phyloP scores from a whole-genome alignment of 345 rosid genomes.

The Linum usitatissimum region DNA sequence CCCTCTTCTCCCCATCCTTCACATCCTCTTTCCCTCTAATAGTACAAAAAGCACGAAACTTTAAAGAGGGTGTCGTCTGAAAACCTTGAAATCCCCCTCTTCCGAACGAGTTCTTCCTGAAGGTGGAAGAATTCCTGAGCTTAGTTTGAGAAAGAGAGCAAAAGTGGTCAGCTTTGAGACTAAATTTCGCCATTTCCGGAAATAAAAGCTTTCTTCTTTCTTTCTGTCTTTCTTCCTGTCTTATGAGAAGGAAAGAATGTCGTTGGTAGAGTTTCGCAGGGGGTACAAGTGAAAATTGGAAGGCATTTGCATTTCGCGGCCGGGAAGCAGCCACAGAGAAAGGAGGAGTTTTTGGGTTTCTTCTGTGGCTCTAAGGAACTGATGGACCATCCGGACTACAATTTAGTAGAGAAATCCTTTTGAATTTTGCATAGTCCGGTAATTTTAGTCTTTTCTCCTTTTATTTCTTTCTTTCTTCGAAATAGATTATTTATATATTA shows the following conservation, averaged over 20 bases:
- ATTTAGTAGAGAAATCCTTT: too few relatives aligned
- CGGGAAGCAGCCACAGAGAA: conserved; percentile 46
- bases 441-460: too few relatives aligned
- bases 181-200: conserved; percentile 42
- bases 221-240: too few relatives aligned
- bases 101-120: conserved; percentile 16
- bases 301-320: conserved; percentile 18
- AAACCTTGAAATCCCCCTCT: conserved; percentile 9
- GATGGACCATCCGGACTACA: too few relatives aligned
- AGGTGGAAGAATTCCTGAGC: conserved; percentile 21
- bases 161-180: conserved; percentile 29
- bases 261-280: too few relatives aligned
- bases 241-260: too few relatives aligned
- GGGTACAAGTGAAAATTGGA: too few relatives aligned
- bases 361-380: conserved; percentile 40
- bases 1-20: conserved; percentile 24
- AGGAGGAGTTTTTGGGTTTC: background rate
- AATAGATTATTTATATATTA: too few relatives aligned
- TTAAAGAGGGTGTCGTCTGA: conserved; percentile 16
- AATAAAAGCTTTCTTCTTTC: too few relatives aligned
- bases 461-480: too few relatives aligned
- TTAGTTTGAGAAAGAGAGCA: conserved; percentile 27
- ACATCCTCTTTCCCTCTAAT: conserved; percentile 49
- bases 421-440: too few relatives aligned
- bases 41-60: conserved; percentile 40